Conservation (phyloP, 2,329 filamentous ascomycete species). For the Diaporthe vexans region DNA sequence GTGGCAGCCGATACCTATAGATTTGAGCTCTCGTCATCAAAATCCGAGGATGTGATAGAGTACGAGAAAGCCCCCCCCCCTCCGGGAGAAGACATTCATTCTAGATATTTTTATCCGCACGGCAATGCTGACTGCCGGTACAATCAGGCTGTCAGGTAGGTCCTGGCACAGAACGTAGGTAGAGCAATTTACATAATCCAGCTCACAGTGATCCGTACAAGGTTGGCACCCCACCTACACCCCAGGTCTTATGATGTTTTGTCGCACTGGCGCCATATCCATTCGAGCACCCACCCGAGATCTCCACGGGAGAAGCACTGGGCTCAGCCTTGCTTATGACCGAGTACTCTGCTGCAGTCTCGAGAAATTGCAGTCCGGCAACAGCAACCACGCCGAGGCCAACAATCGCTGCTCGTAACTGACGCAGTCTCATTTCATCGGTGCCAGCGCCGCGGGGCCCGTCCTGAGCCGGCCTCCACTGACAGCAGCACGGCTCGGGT, state of each 20-base stretch:
- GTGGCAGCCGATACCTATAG: neutral
- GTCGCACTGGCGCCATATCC: neutral
- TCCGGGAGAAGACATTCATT: too few relatives aligned
- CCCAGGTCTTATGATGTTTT: neutral
- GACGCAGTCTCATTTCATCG: conserved; percentile 5
- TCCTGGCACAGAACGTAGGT: too few relatives aligned
- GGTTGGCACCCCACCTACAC: neutral
- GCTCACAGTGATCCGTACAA: too few relatives aligned
- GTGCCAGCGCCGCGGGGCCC: conserved; percentile 14
- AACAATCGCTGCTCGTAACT: neutral
- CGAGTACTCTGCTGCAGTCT: neutral
- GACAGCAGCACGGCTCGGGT: neutral
- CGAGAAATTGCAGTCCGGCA: neutral
- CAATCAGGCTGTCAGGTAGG: too few relatives aligned
- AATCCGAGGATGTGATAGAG: too few relatives aligned
- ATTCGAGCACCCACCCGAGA: neutral
- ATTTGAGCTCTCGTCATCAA: neutral
- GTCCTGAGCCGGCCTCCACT: neutral
- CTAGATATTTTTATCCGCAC: too few relatives aligned
- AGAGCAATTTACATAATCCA: neutral
- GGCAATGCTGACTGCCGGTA: neutral
- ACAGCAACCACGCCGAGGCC: neutral
- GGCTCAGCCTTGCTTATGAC: too few relatives aligned
- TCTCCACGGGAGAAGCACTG: neutral
- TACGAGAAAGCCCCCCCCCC: neutral